These are phyloP conservation scores for Chamaecyparis obtusa DNA, from an alignment of 75 land plant species.

Conservation along the genomic window DNA sequence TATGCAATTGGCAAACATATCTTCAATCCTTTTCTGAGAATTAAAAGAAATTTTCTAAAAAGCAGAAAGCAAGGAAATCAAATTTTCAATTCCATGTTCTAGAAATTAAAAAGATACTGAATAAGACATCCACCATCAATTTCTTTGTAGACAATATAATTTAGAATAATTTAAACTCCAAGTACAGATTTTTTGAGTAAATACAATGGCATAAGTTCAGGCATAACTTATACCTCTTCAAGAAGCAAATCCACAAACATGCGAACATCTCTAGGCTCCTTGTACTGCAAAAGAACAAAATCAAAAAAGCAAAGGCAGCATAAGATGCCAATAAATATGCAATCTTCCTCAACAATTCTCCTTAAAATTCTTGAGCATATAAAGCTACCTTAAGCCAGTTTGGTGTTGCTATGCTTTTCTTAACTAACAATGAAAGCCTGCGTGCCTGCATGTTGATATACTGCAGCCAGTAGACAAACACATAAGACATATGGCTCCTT, in stretches of 20 bases:
- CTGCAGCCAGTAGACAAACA: constrained; percentile 37
- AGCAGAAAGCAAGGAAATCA: neutral
- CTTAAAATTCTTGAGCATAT: neutral
- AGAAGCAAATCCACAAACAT: constrained; percentile 96
- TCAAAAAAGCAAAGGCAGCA: constrained; percentile 1
- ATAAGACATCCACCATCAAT: neutral
- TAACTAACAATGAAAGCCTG: constrained; percentile 66
- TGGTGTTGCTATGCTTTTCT: constrained; percentile 81
- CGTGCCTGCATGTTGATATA: constrained; percentile 73
- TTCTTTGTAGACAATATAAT: neutral
- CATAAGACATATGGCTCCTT: neutral
- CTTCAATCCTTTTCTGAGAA: neutral
- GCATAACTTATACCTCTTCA: constrained; percentile 61
- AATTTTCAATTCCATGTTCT: neutral
- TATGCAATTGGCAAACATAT: neutral
- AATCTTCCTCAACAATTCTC: neutral
- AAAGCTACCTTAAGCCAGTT: constrained; percentile 84
- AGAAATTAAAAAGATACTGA: neutral
- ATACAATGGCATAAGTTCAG: constrained; percentile 6
- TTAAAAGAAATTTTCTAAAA: neutral
- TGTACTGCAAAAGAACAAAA: constrained; percentile 54
- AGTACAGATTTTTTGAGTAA: neutral
- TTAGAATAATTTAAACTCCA: neutral
- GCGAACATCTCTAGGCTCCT: constrained; percentile 94
- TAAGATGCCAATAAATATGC: constrained; percentile 5